phyloP scores from a whole-genome alignment of 345 rosid genomes.

The Psidium guajava region DNA sequence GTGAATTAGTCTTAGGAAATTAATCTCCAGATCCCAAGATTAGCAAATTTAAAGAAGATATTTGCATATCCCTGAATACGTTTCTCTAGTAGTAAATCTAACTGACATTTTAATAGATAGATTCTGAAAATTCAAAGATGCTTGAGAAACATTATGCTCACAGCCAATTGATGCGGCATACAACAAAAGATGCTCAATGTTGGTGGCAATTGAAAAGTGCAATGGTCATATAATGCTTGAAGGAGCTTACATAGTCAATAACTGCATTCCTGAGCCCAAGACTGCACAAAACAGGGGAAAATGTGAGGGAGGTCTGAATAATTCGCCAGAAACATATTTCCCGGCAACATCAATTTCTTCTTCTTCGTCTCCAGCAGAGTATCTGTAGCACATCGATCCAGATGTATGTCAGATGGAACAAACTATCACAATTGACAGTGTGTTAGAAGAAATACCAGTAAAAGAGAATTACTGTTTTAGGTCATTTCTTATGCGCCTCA shows the following conservation, averaged over 20 bases:
- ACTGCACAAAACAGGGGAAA: conserved; percentile 60
- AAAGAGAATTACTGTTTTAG: conserved; percentile 35
- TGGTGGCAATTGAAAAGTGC: background rate
- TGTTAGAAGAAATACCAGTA: background rate
- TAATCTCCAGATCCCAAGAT: background rate
- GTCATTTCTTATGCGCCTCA: conserved; percentile 64
- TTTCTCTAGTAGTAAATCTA: background rate
- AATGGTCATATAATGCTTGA: background rate
- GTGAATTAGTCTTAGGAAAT: background rate
- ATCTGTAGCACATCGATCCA: conserved; percentile 9
- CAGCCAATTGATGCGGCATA: background rate
- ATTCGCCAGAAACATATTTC: conserved; percentile 74
- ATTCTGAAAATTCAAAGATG: background rate
- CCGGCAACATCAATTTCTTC: conserved; percentile 70
- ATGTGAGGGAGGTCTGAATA: conserved; percentile 52
- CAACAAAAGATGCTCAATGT: background rate
- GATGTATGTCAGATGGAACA: background rate
- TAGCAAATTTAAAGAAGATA: background rate
- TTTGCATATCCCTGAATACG: background rate
- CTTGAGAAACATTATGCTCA: background rate
- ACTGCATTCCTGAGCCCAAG: conserved; percentile 71
- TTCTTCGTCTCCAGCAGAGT: conserved; percentile 56
- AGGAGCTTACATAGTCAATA: conserved; percentile 58
- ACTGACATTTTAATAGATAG: background rate
- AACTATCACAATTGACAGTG: background rate